Evolutionary conservation across 2,329 filamentous ascomycete genomes (phyloP), one percentile per base, ranked within the genome.

Genomic region (Cordyceps cateniannulata): DNA sequence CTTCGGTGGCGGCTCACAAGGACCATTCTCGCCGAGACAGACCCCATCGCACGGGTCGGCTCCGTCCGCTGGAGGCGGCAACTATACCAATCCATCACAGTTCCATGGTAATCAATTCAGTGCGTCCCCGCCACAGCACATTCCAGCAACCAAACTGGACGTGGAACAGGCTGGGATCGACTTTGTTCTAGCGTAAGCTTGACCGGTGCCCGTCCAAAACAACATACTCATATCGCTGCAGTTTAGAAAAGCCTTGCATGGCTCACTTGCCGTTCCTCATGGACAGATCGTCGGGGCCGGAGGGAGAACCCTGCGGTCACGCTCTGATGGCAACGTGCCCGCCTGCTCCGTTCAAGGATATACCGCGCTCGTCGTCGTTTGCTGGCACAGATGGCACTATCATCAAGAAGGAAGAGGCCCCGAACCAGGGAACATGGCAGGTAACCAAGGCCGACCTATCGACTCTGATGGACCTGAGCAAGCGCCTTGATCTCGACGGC

Each of bases 241-340:
- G 83, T 71, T 89, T 96, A 74, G 93, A 97, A 79, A 89, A 88
- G 72, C 91, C 93, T 57, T 98, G 95, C 80, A 96, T 96, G 84
- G 86, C 92, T 67, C 92, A 96, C 75, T 83, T 93, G 76, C 90
- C 91, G 67, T 90, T 87, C 75, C 81, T 96, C 63, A 79, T 93
- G 66, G 86, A 85, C 68, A 77, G 81, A 67, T 75, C 79, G 59
- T 76, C 71, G 66, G 79, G 85, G 60, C 78, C 82, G 58, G 87
- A 88, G 65, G 82, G 82, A 66, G 85, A 88, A 62, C 81, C 90
- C 47, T 93, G 90, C 65, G 95, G 93, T 45, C 95, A 99, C 73
- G 93, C 91, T 5, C 79, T 98, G 66, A 98, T 98, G 93, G 90
- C 91, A 18, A 90, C 89, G 18, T 96, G 91, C 70, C 93, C 93